phyloP scores from a whole-genome alignment of 116 monocot genomes.

The Dioscorea cayenensis region DNA sequence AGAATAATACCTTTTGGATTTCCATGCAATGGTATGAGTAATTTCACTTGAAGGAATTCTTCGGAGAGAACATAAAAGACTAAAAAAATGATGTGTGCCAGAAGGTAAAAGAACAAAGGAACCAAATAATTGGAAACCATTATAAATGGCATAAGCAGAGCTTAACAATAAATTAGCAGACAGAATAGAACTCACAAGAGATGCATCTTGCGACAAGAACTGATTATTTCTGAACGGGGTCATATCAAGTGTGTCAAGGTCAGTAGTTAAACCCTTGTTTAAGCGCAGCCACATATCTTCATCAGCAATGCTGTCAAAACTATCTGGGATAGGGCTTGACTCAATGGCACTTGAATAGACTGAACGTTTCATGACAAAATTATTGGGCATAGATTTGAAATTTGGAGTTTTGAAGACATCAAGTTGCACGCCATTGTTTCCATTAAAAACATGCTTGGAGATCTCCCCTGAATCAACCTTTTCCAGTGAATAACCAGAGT shows the following conservation, averaged over 20 bases:
- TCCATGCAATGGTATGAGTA: neutral
- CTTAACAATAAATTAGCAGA: neutral
- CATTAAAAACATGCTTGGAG: slow-evolving; percentile 6
- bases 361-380: slow-evolving; percentile 58
- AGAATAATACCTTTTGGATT: neutral
- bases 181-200: slow-evolving; percentile 35
- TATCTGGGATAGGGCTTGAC: slow-evolving; percentile 68
- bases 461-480: slow-evolving; percentile 8
- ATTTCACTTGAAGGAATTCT: neutral
- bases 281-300: slow-evolving; percentile 75
- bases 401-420: slow-evolving; percentile 61
- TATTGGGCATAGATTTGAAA: slow-evolving; percentile 29
- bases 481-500: slow-evolving; percentile 17
- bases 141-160: too few relatives aligned
- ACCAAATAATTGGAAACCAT: too few relatives aligned
- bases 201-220: slow-evolving; percentile 17
- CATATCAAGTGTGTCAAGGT: slow-evolving; percentile 70
- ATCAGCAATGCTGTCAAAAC: slow-evolving; percentile 45
- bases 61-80: neutral
- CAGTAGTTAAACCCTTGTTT: slow-evolving; percentile 75
- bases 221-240: slow-evolving; percentile 46
- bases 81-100: neutral
- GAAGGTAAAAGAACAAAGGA: neutral
- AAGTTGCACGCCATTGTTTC: slow-evolving; percentile 9
- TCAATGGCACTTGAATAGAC: slow-evolving; percentile 34